Conservation (phyloP, 345 rosid genomes). For the Corchorus capsularis region DNA sequence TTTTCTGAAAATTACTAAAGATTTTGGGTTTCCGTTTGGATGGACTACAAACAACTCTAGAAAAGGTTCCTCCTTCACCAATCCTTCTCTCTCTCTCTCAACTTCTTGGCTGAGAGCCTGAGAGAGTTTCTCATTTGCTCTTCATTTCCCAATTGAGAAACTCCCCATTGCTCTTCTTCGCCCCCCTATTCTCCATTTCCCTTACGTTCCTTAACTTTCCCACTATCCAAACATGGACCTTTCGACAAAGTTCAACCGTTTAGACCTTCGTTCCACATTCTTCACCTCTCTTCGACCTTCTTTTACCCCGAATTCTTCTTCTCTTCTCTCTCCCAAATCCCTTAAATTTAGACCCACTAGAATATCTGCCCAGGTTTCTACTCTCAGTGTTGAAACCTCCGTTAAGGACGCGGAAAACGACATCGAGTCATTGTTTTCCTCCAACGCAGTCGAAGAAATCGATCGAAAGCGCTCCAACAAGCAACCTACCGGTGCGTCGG, state of each 20-base stretch:
- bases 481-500: slow-evolving; percentile 60
- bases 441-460: slow-evolving; percentile 32
- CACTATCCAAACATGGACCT: slow-evolving; percentile 50
- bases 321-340: slow-evolving; percentile 26
- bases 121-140: slow-evolving; percentile 21
- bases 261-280: slow-evolving; percentile 61
- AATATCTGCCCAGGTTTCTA: slow-evolving; percentile 47
- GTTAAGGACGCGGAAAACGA: slow-evolving; percentile 48
- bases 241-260: slow-evolving; percentile 57
- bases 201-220: slow-evolving; percentile 2
- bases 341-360: slow-evolving; percentile 26
- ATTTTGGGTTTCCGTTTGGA: background rate
- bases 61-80: background rate
- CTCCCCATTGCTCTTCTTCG: background rate
- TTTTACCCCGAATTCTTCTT: slow-evolving; percentile 20
- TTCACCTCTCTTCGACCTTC: slow-evolving; percentile 45
- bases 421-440: slow-evolving; percentile 71
- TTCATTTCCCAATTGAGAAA: background rate
- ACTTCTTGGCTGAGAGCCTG: slow-evolving; percentile 3
- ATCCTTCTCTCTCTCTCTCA: background rate
- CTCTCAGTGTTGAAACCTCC: slow-evolving; percentile 55
- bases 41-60: background rate
- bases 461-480: slow-evolving; percentile 40
- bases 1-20: background rate
- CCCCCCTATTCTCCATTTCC: background rate